Evolutionary conservation across 352 stramenopile genomes (phyloP), one percentile per base, ranked within the genome.

Genomic region (Globisporangium emineosum): DNA sequence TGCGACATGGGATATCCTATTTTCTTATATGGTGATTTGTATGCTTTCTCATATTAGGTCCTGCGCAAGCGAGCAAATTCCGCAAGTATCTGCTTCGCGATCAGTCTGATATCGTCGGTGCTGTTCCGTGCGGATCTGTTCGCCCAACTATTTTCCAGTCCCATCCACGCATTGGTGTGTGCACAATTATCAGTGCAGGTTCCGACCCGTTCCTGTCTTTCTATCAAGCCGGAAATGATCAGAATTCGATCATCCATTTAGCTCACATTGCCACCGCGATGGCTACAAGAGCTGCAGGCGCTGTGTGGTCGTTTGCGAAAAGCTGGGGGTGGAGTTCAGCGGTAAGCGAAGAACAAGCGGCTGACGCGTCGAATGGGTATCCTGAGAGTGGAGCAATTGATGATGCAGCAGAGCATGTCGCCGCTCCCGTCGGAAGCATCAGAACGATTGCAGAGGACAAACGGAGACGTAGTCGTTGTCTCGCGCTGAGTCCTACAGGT

Each of bases 231-330:
- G 86, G 84, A 2, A 91, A 91, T 32, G 86, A 95, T 59, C 84
- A 92, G 55, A 93, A 91, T 51, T 95, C 86, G 35, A 90, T 93
- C 62, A 90, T 95, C 55, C 86, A 93, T 45, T 77, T 95, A 60
- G 86, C 86, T 7, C 86, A 95, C 65, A 91, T 95, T 62, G 86
- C 86, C 9, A 91, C 78, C 7, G 86, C 85, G 0, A 92, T 95
- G 54, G 86, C 84, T 4, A 88, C 83, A 17, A 78, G 69, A 66
- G 86, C 86, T 35, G 84, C 84, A 3, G 86, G 86, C 1, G 86
- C 84, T 17, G 75, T 93, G 33, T 95, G 86, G 86, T 90, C 76
- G 32, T 93, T 93, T 72, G 86, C 86, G 10, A 92, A 83, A 32
- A 93, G 76, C 71, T 95, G 86, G 86, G 82, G 84, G 2, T 94